Evolutionary conservation across 2,329 filamentous ascomycete genomes (phyloP).

Genomic region (Beauveria sp.): DNA sequence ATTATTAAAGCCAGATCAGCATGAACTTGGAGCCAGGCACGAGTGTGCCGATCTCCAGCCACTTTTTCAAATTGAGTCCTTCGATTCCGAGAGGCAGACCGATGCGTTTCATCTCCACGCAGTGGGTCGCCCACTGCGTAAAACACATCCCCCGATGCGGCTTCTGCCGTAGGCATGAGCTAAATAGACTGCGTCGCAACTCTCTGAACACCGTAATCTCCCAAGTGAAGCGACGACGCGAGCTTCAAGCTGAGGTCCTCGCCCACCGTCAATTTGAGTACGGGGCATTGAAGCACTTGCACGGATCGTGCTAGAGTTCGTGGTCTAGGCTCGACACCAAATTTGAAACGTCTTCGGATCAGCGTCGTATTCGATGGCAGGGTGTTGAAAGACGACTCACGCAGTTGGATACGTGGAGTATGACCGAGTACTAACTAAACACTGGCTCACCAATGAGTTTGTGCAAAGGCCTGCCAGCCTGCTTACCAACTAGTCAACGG

Average conservation of each 20-base stretch:
- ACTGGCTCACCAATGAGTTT: too few species aligned
- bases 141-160: too few species aligned
- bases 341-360: too few species aligned
- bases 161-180: background rate
- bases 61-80: background rate
- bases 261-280: background rate
- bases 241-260: background rate
- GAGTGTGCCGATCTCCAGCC: background rate
- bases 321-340: too few species aligned
- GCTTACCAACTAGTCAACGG: background rate
- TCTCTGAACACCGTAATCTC: background rate
- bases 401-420: too few species aligned
- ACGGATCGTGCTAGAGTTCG: background rate
- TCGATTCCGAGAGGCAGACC: too few species aligned
- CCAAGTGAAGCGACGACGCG: background rate
- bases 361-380: too few species aligned
- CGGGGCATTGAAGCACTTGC: background rate
- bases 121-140: too few species aligned
- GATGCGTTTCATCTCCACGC: too few species aligned
- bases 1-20: background rate
- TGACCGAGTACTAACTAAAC: too few species aligned
- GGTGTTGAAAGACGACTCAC: too few species aligned
- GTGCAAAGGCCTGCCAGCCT: too few species aligned
- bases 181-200: background rate
- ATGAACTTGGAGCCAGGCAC: background rate